Percentiles rank a stretch among this genome's conserved stretches.
Conservation (phyloP, 1,284 basidiomycete species). For the Ceratobasidium papillatum region DNA sequence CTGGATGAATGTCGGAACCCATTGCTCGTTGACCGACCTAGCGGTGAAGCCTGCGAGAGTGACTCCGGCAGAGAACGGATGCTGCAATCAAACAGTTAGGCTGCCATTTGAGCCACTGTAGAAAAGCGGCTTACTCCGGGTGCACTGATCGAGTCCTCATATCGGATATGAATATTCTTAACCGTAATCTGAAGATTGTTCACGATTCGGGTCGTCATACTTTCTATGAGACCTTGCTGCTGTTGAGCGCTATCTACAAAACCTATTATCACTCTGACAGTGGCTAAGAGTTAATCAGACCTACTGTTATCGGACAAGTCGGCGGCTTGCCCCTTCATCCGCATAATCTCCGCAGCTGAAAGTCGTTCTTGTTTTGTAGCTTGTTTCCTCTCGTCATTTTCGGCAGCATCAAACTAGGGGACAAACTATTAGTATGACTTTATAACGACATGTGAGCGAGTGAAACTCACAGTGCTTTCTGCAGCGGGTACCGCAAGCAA, state of each 20-base stretch:
- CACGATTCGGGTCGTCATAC: slow-evolving; percentile 89
- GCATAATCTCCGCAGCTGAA: slow-evolving; percentile 87
- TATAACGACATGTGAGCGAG: neutral
- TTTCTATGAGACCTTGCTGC: slow-evolving; percentile 82
- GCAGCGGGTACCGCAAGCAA: slow-evolving; percentile 90
- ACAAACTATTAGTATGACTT: neutral
- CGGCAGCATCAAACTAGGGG: slow-evolving; percentile 73
- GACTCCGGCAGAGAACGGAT: slow-evolving; percentile 93
- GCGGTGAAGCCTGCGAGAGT: slow-evolving; percentile 94
- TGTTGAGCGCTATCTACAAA: slow-evolving; percentile 71
- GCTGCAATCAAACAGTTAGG: slow-evolving; percentile 57
- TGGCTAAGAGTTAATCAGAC: neutral
- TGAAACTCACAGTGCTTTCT: slow-evolving; percentile 58
- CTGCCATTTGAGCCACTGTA: neutral
- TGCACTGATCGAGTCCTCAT: slow-evolving; percentile 94
- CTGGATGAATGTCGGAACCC: slow-evolving; percentile 96
- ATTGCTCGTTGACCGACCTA: slow-evolving; percentile 90
- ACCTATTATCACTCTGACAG: neutral
- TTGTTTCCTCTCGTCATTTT: slow-evolving; percentile 85
- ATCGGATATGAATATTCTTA: slow-evolving; percentile 94
- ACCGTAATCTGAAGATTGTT: slow-evolving; percentile 98
- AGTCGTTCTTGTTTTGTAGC: slow-evolving; percentile 90
- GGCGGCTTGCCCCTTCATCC: slow-evolving; percentile 67
- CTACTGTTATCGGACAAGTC: slow-evolving; percentile 54
- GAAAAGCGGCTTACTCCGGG: slow-evolving; percentile 71